Evolutionary conservation across 306 rosid genomes (phyloP), one percentile per base, ranked within the genome.

Genomic region (Psophocarpus tetragonolobus): DNA sequence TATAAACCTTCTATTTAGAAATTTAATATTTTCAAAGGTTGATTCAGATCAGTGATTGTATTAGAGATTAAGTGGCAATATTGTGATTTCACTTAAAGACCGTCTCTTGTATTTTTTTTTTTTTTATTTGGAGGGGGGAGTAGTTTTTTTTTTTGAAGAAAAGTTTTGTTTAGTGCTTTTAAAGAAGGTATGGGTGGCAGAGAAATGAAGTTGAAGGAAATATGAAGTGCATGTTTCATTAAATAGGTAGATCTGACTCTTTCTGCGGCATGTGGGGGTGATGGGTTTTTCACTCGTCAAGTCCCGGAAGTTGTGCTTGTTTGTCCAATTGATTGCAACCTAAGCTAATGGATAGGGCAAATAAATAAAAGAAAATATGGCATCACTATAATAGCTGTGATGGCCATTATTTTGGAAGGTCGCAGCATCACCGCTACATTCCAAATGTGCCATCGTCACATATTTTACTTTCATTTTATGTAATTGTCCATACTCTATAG

Each of bases 161-260:
- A 6, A 36, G 41, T 33, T 48, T 0, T 6, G 7, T 73, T 47
- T 0, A 41, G 35, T 66, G 21, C 0, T 54, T 44, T n/a, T 12
- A 42, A 69, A 60, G 64, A 38, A 53, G 66, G 80, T 54, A 71
- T 53, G 75, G 82, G 68, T 27, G 0, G 39, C 6, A 20, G 50
- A 20, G 60, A 36, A 58, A 44, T 18, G 4, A 68, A 50, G 2
- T 69, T 42, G 60, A 69, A 50, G 8, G 54, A 74, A 27, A 50
- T 45, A 50, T 45, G 53, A 73, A 69, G 20, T 39, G 67, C 30
- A 53, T 42, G 69, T 9, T 56, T 41, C 18, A 54, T 50, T 68
- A 56, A 81, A 48, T 74, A 39, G 56, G 60, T 72, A 62, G 87
- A 81, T 87, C 81, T 74, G 42, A 83, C 35, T 67, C 67, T 73